Evolutionary conservation across 208 protist genomes (phyloP), one percentile per base, ranked within the genome.

Genomic region (Strigomonas galati): DNA sequence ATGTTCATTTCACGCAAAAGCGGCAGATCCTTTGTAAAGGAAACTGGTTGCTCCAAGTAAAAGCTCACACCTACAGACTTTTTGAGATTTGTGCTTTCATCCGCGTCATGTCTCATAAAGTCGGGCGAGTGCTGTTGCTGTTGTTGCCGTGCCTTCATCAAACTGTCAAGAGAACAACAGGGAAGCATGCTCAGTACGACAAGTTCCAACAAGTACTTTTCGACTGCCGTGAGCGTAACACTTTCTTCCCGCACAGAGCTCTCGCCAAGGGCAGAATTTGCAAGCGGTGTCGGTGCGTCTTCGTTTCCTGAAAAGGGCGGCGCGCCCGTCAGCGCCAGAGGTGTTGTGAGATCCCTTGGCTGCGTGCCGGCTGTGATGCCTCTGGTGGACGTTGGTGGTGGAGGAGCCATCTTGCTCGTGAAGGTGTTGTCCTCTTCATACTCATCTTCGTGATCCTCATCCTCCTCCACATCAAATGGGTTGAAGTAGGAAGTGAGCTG

Each of bases 141-240:
- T n/a, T n/a, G n/a, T n/a, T n/a, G n/a, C n/a, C n/a, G n/a, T n/a
- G n/a, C n/a, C n/a, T n/a, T n/a, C n/a, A n/a, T n/a, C n/a, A n/a
- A n/a, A n/a, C n/a, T n/a, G n/a, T 46, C 40, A 1, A 46, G 40
- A 1, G 40, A 17, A 19, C 58, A 62, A 19, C 58, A 43, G 3
- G 58, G 23, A 26, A 62, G 58, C 15, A 62, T 21, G 23, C 35
- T 52, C 58, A 62, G 31, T 10, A 49, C 37, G 6, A 21, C n/a
- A 2, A 52, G 44, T 2, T 62, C 58, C 23, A 62, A 27, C 58
- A 62, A 30, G 15, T 43, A 14, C 10, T 49, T 52, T 52, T 62
- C 58, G 10, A 23, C 28, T 17, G 37, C 37, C 6, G 58, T 62
- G 17, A 62, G 21, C 21, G 37, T 5, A 1, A 44, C 58, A 30